These are phyloP conservation scores for Silene latifolia DNA, from an alignment of 148 eudicot species.

Conservation along the genomic window DNA sequence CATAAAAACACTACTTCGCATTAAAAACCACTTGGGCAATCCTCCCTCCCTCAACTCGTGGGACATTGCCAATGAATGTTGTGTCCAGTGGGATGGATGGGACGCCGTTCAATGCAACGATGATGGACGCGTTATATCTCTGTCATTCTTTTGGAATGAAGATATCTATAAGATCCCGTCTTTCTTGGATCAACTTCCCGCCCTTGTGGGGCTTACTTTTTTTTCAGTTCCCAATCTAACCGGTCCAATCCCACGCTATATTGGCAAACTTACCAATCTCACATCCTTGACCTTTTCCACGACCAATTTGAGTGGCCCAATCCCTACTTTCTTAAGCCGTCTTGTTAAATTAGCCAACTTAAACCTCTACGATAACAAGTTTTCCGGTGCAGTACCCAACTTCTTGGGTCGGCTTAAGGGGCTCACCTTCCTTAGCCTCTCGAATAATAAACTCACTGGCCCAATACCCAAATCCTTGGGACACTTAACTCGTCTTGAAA, in stretches of 20 bases:
- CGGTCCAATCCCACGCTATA: conserved; percentile 11
- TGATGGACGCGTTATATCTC: neutral
- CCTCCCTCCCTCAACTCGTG: conserved; percentile 14
- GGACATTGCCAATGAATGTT: conserved; percentile 7
- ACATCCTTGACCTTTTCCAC: neutral
- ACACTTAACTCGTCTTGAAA: neutral
- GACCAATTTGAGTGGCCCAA: conserved; percentile 13
- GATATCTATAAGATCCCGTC: conserved; percentile 9
- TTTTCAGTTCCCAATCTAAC: neutral
- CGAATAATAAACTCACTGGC: neutral
- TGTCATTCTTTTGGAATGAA: neutral
- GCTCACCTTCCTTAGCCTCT: neutral
- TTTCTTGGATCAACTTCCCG: conserved; percentile 15
- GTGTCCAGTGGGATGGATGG: conserved; percentile 3
- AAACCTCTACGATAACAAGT: neutral
- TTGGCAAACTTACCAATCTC: conserved; percentile 12
- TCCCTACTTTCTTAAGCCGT: conserved; percentile 1
- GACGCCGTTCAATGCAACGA: neutral
- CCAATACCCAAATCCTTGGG: neutral
- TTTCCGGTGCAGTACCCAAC: conserved; percentile 3
- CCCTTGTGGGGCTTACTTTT: neutral
- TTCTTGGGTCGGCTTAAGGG: neutral
- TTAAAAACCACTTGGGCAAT: neutral
- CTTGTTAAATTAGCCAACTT: neutral
- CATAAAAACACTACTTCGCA: conserved; percentile 14